Evolutionary conservation across 306 rosid species (phyloP).

Genomic region (Senna tora): DNA sequence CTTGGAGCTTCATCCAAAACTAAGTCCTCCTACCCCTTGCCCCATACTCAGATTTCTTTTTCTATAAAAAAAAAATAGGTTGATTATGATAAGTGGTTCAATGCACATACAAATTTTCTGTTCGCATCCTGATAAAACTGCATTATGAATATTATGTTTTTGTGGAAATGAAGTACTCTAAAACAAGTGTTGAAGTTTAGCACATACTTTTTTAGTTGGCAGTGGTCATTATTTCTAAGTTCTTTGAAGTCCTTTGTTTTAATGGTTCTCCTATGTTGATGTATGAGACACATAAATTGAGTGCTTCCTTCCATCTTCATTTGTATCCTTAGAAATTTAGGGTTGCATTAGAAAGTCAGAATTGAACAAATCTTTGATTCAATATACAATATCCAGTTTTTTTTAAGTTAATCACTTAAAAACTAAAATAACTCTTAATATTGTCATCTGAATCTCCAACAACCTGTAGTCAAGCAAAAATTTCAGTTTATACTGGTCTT

Average conservation of each 20-base stretch:
- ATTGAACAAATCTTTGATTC: background rate
- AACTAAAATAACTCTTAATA: background rate
- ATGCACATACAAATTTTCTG: constrained; percentile 22
- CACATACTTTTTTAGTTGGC: constrained; percentile 22
- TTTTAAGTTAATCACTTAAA: constrained; percentile 1
- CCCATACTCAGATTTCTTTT: background rate
- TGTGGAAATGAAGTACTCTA: constrained; percentile 28
- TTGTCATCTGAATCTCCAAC: background rate
- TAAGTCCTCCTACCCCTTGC: background rate
- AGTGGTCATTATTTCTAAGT: constrained; percentile 1
- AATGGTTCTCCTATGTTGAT: constrained; percentile 14
- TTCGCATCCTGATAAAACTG: constrained; percentile 27
- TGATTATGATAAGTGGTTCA: constrained; percentile 39
- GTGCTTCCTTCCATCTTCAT: background rate
- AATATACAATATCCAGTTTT: background rate
- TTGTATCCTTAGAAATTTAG: background rate
- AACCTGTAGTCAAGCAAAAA: background rate
- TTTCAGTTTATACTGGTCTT: background rate
- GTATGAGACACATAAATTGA: background rate
- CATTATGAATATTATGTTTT: constrained; percentile 29
- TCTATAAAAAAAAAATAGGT: background rate
- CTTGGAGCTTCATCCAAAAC: constrained; percentile 34
- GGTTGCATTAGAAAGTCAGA: constrained; percentile 19
- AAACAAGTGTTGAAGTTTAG: constrained; percentile 26
- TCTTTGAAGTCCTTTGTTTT: background rate